Evolutionary conservation across 768 basidiomycete genomes (phyloP).

Genomic region (Tulasnella sp.): DNA sequence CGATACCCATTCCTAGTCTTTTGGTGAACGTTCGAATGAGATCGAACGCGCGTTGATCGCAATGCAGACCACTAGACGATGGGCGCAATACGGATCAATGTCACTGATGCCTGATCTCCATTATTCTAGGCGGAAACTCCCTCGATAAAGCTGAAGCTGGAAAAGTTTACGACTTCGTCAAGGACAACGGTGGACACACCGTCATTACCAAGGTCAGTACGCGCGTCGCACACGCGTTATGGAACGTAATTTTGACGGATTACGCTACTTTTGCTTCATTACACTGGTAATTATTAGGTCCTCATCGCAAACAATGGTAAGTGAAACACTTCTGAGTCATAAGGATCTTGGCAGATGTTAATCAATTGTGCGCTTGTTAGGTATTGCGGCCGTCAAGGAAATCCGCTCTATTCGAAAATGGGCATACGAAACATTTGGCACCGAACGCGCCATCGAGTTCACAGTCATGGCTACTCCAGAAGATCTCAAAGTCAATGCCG

Average conservation of each 20-base stretch:
- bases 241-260: background rate
- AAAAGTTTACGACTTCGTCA: conserved; percentile 81
- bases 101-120: background rate
- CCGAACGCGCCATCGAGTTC: conserved; percentile 92
- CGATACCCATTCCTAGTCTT: background rate
- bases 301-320: conserved; percentile 96
- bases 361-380: conserved; percentile 27
- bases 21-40: background rate
- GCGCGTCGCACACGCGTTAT: background rate
- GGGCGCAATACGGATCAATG: background rate
- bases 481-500: conserved; percentile 95
- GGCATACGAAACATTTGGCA: conserved; percentile 98
- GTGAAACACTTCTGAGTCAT: conserved; percentile 10
- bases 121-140: conserved; percentile 73
- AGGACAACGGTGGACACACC: conserved; percentile 83
- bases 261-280: background rate
- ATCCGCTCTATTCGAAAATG: conserved; percentile 98
- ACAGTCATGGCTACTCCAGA: conserved; percentile 99
- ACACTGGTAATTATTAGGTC: conserved; percentile 40
- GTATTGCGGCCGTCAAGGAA: conserved; percentile 98
- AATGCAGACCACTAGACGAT: background rate
- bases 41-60: background rate
- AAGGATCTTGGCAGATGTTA: conserved; percentile 10
- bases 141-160: conserved; percentile 71
- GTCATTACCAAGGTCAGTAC: conserved; percentile 86